These are phyloP conservation scores for Corniculantispora saksenae DNA, from an alignment of 2,329 filamentous ascomycete genomes.

Conservation along the genomic window DNA sequence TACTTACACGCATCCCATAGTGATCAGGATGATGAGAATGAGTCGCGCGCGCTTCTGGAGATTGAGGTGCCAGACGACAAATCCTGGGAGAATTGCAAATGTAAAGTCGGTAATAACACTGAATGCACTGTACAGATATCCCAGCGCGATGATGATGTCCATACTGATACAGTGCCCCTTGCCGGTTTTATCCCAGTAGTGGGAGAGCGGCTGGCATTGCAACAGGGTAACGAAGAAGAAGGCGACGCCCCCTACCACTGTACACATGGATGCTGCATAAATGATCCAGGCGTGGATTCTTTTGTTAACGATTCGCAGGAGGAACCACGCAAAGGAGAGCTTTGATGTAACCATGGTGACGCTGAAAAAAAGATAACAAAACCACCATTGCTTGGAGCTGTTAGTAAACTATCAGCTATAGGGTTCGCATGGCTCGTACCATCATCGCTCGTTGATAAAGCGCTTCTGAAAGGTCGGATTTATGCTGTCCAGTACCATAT, in stretches of 20 bases:
- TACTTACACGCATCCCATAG: slow-evolving; percentile 54
- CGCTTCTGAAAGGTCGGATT: slow-evolving; percentile 29
- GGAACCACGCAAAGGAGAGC: slow-evolving; percentile 44
- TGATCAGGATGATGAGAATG: slow-evolving; percentile 53
- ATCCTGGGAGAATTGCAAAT: slow-evolving; percentile 53
- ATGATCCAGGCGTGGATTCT: slow-evolving; percentile 38
- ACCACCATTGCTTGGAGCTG: slow-evolving; percentile 37
- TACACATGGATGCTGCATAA: slow-evolving; percentile 36
- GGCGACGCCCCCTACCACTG: slow-evolving; percentile 37
- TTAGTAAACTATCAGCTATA: background rate
- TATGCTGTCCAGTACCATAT: slow-evolving; percentile 44
- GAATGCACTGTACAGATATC: slow-evolving; percentile 52
- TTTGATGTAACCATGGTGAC: slow-evolving; percentile 40
- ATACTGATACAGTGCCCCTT: slow-evolving; percentile 39
- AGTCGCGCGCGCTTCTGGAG: slow-evolving; percentile 55
- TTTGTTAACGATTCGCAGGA: slow-evolving; percentile 41
- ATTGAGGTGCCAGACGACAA: slow-evolving; percentile 55
- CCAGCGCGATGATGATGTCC: slow-evolving; percentile 51
- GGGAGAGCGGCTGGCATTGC: slow-evolving; percentile 42
- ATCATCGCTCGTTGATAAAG: slow-evolving; percentile 35
- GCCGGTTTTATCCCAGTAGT: slow-evolving; percentile 41
- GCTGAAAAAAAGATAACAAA: slow-evolving; percentile 40
- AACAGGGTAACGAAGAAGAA: slow-evolving; percentile 46
- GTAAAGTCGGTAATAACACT: slow-evolving; percentile 53
- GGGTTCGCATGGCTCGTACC: slow-evolving; percentile 21